These are phyloP conservation scores for Wickerhamiella azymoides DNA, from an alignment of 805 yeast genomes.

Conservation along the genomic window DNA sequence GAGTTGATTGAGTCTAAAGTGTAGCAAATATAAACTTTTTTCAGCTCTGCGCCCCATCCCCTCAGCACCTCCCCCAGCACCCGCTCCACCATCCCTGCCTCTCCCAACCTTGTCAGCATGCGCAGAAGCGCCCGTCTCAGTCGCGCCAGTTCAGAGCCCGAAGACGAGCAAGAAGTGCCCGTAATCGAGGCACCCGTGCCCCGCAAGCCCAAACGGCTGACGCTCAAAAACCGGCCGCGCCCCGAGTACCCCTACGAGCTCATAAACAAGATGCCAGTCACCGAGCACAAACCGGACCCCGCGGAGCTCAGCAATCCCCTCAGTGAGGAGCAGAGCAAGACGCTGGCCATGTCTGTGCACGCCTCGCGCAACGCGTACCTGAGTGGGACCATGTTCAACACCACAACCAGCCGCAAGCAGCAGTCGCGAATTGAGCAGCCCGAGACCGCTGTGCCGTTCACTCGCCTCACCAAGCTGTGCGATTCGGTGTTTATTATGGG, in stretches of 20 bases:
- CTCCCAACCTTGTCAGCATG: background rate
- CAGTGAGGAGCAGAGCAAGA: conserved; percentile 50
- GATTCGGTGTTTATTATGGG: conserved; percentile 64
- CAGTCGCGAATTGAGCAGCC: conserved; percentile 37
- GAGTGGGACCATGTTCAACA: conserved; percentile 51
- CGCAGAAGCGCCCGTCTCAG: conserved; percentile 7
- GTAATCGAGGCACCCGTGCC: conserved; percentile 12
- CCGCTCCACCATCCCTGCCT: too few relatives aligned
- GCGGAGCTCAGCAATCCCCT: conserved; percentile 50
- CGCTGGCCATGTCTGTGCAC: conserved; percentile 38
- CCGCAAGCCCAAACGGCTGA: conserved; percentile 15
- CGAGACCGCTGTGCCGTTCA: conserved; percentile 48
- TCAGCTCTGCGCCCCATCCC: too few relatives aligned
- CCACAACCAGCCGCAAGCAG: conserved; percentile 68
- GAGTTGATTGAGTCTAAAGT: too few relatives aligned
- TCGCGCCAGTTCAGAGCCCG: conserved; percentile 3
- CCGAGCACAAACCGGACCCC: conserved; percentile 49
- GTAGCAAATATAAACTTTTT: too few relatives aligned
- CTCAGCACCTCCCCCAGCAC: too few relatives aligned
- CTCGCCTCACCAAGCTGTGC: conserved; percentile 76
- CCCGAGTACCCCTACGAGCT: conserved; percentile 20
- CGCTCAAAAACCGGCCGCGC: conserved; percentile 16
- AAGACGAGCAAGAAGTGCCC: background rate
- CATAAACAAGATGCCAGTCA: conserved; percentile 36
- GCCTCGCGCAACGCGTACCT: conserved; percentile 61